Percentiles rank a stretch among this genome's conserved stretches.
Conservation (phyloP, 306 rosid genomes). For the Astragalus membranaceus region DNA sequence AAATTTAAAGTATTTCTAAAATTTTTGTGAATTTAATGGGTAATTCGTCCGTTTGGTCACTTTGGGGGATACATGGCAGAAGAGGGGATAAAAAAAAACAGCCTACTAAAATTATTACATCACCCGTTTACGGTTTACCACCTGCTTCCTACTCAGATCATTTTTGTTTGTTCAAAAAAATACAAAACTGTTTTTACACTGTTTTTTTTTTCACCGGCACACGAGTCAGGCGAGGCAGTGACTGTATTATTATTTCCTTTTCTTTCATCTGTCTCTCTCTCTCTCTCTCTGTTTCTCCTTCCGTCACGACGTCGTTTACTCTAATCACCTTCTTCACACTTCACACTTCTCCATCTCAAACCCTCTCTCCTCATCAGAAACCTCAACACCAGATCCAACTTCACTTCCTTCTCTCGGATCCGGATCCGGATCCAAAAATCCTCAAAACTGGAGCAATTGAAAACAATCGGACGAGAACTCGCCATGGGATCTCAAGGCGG, state of each 20-base stretch:
- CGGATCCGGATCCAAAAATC: slow-evolving; percentile 1
- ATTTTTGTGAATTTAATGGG: too few relatives aligned
- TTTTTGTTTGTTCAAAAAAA: too few relatives aligned
- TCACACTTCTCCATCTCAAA: not conserved
- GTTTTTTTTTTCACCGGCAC: not conserved
- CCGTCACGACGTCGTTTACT: slow-evolving; percentile 10
- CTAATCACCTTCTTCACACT: not conserved
- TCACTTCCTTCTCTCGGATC: not conserved
- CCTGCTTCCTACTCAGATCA: too few relatives aligned
- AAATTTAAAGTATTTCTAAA: too few relatives aligned
- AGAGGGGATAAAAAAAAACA: too few relatives aligned
- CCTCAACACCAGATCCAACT: not conserved
- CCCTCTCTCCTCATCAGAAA: not conserved
- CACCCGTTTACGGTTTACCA: too few relatives aligned
- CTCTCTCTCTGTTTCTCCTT: not conserved
- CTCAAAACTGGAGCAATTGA: slow-evolving; percentile 69
- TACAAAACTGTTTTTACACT: too few relatives aligned
- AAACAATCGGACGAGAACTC: slow-evolving; percentile 85
- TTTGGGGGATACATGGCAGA: too few relatives aligned
- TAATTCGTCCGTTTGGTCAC: too few relatives aligned
- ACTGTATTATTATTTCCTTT: not conserved
- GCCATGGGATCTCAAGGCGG: slow-evolving; percentile 99
- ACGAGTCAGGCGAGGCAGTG: not conserved
- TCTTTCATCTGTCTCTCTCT: not conserved
- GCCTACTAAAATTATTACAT: too few relatives aligned